These are phyloP conservation scores for Plasmodium sp. DNA, from an alignment of 169 alveolate species.

Conservation along the genomic window DNA sequence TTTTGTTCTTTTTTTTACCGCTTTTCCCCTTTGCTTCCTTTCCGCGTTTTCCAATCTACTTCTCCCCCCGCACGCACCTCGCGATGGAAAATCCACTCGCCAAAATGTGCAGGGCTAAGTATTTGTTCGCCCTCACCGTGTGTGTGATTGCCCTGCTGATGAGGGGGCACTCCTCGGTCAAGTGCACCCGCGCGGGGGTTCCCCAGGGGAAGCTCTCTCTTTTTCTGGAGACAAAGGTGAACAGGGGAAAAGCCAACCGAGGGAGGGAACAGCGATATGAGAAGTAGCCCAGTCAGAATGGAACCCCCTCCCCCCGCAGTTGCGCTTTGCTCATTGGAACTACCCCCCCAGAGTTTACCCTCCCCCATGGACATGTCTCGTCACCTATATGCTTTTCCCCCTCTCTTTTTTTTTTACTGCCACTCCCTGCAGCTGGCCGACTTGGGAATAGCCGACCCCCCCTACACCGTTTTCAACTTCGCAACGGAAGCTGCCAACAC, in stretches of 20 bases:
- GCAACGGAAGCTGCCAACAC: constrained; percentile 31
- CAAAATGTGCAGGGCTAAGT: constrained; percentile 7
- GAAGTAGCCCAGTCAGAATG: background rate
- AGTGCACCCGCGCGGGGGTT: background rate
- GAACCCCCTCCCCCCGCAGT: background rate
- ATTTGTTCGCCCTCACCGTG: background rate
- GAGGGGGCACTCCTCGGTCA: background rate
- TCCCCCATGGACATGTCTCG: background rate
- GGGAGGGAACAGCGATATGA: background rate
- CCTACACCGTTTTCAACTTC: constrained; percentile 61
- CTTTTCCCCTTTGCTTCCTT: background rate
- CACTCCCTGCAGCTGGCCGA: background rate
- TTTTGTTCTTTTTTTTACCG: background rate
- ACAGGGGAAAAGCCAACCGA: background rate
- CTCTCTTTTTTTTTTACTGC: background rate
- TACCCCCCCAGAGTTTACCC: background rate
- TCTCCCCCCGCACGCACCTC: background rate
- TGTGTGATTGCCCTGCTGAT: background rate
- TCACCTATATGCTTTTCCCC: background rate
- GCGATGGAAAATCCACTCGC: background rate
- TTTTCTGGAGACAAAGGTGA: background rate
- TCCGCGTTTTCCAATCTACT: background rate
- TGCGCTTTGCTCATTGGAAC: background rate
- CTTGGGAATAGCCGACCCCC: constrained; percentile 36
- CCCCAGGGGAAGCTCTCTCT: background rate